Conservation (phyloP, 768 basidiomycete species). For the Boletus insuetus region DNA sequence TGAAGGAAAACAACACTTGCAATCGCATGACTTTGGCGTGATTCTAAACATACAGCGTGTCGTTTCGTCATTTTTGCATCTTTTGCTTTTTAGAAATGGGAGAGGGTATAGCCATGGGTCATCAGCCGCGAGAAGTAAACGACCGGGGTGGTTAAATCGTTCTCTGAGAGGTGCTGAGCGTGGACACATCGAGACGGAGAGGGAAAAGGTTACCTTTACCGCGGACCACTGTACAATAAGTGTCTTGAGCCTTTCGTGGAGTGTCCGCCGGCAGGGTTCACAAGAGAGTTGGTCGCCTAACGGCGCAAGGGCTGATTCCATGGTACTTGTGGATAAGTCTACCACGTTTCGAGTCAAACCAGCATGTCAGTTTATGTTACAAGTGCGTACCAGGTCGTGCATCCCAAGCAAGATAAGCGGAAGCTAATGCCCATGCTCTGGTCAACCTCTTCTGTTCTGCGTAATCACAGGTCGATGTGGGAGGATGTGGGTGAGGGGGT, state of each 20-base stretch:
- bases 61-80: not conserved
- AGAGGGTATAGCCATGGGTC: constrained; percentile 5
- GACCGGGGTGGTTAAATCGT: constrained; percentile 44
- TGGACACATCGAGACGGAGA: not conserved
- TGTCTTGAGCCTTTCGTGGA: constrained; percentile 64
- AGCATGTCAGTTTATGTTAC: not conserved
- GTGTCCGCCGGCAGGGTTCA: constrained; percentile 59
- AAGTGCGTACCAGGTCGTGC: constrained; percentile 63
- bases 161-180: constrained; percentile 37
- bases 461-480: constrained; percentile 66
- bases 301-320: constrained; percentile 71
- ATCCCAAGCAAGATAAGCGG: constrained; percentile 83
- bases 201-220: constrained; percentile 53
- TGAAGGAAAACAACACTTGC: not conserved
- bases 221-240: constrained; percentile 75
- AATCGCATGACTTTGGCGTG: not conserved
- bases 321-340: constrained; percentile 73
- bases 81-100: not conserved
- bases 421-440: constrained; percentile 78
- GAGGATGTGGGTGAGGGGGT: constrained; percentile 75
- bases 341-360: constrained; percentile 2
- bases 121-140: not conserved
- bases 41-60: not conserved
- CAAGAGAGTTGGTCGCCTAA: constrained; percentile 68
- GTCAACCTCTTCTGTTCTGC: constrained; percentile 76